These are phyloP conservation scores for Phytophthora meadii DNA, from an alignment of 352 stramenopile genomes.

Conservation along the genomic window DNA sequence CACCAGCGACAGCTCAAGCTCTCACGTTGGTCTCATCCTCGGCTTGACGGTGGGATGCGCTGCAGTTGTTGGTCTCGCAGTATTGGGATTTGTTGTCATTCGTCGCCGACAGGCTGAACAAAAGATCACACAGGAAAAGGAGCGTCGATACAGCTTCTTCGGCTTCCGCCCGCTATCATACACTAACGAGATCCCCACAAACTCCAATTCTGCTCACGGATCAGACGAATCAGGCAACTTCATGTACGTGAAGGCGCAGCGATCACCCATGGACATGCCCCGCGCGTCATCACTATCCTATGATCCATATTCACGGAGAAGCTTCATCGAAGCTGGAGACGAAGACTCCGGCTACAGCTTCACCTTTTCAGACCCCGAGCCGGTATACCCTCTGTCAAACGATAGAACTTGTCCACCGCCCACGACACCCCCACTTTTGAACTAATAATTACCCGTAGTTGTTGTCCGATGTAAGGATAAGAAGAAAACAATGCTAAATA, in stretches of 20 bases:
- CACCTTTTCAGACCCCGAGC: conserved; percentile 37
- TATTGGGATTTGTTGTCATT: conserved; percentile 34
- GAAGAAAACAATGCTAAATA: conserved; percentile 15
- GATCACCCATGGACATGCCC: conserved; percentile 42
- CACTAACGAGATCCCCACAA: conserved; percentile 47
- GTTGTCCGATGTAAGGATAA: conserved; percentile 15
- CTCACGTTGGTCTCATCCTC: conserved; percentile 38
- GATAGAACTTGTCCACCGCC: conserved; percentile 23
- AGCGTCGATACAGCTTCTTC: conserved; percentile 39
- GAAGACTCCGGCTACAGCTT: conserved; percentile 53
- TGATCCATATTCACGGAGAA: conserved; percentile 52
- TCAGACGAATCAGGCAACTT: conserved; percentile 58
- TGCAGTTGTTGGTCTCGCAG: conserved; percentile 35
- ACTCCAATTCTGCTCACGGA: conserved; percentile 39
- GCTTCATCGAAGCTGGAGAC: conserved; percentile 39
- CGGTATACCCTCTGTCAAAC: conserved; percentile 11
- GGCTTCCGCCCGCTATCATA: conserved; percentile 50
- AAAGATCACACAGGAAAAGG: conserved; percentile 29
- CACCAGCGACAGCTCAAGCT: conserved; percentile 15
- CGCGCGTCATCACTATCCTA: conserved; percentile 61
- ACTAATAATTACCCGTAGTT: conserved; percentile 2
- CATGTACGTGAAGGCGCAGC: conserved; percentile 59
- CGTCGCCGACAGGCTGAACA: conserved; percentile 24
- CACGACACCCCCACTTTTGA: conserved; percentile 26
- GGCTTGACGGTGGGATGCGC: conserved; percentile 43